These are phyloP conservation scores for Actinidia chinensis DNA, from an alignment of 179 eudicot genomes.

Conservation along the genomic window DNA sequence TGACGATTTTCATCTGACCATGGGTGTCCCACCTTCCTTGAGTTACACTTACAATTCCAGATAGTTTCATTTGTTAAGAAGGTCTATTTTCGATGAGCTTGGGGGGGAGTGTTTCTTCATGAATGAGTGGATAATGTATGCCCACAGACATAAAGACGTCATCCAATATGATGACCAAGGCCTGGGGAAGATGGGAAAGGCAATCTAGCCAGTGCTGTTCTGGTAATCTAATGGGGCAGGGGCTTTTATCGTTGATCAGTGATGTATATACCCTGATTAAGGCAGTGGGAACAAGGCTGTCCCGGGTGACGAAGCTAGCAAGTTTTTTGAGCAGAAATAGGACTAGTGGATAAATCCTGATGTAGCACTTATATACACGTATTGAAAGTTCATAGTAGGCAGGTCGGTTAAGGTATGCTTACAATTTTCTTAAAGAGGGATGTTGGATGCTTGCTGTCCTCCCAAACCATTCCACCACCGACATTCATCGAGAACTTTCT, in stretches of 20 bases:
- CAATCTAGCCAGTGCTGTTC: conserved; percentile 65
- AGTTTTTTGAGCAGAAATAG: conserved; percentile 71
- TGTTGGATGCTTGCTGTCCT: conserved; percentile 83
- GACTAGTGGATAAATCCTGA: conserved; percentile 76
- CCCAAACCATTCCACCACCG: conserved; percentile 92
- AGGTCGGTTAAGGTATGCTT: conserved; percentile 67
- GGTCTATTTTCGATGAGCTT: conserved; percentile 76
- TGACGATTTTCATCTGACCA: conserved; percentile 68
- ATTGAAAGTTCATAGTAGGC: conserved; percentile 71
- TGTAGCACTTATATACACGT: conserved; percentile 73
- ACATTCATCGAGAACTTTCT: conserved; percentile 70
- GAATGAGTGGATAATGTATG: conserved; percentile 69
- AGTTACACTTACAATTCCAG: conserved; percentile 78
- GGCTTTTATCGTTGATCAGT: conserved; percentile 86
- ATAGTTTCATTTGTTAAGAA: conserved; percentile 84
- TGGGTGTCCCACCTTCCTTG: conserved; percentile 64
- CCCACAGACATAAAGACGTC: conserved; percentile 79
- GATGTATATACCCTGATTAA: conserved; percentile 88
- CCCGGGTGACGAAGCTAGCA: conserved; percentile 61
- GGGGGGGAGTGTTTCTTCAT: conserved; percentile 65
- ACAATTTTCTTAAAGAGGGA: conserved; percentile 70
- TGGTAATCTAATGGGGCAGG: conserved; percentile 63
- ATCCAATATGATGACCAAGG: conserved; percentile 75
- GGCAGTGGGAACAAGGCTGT: conserved; percentile 87
- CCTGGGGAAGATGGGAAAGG: conserved; percentile 84